Base-by-base conservation (phyloP, 192 early-diverging fungal genomes). In the Neocallimastix lanati region DNA sequence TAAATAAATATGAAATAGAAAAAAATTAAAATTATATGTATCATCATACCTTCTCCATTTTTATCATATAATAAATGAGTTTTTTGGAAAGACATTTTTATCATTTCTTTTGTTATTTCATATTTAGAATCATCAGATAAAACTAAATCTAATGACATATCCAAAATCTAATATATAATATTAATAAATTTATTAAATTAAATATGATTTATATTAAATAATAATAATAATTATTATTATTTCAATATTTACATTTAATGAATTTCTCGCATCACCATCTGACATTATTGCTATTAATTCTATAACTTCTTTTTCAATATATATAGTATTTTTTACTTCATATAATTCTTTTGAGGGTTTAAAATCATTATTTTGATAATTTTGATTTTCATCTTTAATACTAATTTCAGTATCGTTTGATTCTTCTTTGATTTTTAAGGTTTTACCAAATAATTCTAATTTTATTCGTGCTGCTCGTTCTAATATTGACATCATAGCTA, bases 11-110 rank as follows among this genome's bases (percentile, higher is more conserved):
- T 33, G 3, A 33, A 3, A 33, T 6, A 33, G 11, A 11, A 6
- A 33, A 33, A 6, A 33, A 33, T 33, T 33, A 33, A 33, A 33
- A 33, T 6, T 33, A 33, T 33, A 6, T 33, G 3, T 33, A 33
- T 33, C 11, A 6, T 33, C 11, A 33, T 33, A 33, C 30, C 30
- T 33, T 96, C 93, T 0, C 92, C 92, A 79, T 91, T 89, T 15
- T 88, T 85, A 80, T 94, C 94, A 81, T 96, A 96, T 27, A 92
- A 80, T 27, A 95, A 80, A 78, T 94, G 92, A 0, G 93, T 89
- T 80, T 92, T 89, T 80, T 95, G 93, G 28, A 96, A 90, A 7
- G 93, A 92, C 2, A 81, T 82, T 85, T 87, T 91, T 18, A 95
- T 82, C 28, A 85, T 83, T 35, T 93, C 89, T 40, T 84, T 77